Evolutionary conservation across 208 protist genomes (phyloP), one percentile per base, ranked within the genome.

Genomic region (Blechomonas ayalai): DNA sequence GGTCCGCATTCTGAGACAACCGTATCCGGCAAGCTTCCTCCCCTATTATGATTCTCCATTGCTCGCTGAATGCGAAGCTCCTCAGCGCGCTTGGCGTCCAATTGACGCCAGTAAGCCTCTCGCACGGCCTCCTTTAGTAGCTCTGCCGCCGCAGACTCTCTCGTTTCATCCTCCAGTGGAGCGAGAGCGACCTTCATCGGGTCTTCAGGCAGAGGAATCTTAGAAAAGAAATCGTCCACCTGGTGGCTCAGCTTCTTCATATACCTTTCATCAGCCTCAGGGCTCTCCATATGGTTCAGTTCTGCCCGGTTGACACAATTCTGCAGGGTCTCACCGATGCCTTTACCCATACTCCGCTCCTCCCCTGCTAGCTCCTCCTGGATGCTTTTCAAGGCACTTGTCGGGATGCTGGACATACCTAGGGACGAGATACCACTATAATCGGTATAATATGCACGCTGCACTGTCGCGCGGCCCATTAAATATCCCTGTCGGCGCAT

Each of bases 251-350:
- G 44, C 18, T 65, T 63, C 26, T 64, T 61, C 7, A 67, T 9
- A 40, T 84, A 81, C 19, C 61, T 52, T 3, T 55, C 61, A 47
- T 94, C 85, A 3, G 66, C 68, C 47, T 90, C 75, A 0, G 85
- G 81, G 59, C 81, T 87, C 38, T 94, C 81, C 60, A 94, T 79
- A 54, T 94, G 85, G 26, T 74, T 72, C 32, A 93, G 59, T 38
- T 84, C 75, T 4, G 72, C 62, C 3, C 55, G 49, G 19, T 65
- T 28, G 33, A 85, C 51, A 39, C 55, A 79, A 46, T 67, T 80
- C 19, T 57, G 54, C 48, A 78, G 59, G 10, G 64, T 76, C 33
- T 84, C 69, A 4, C 65, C 72, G 8, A 84, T 69, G 2, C 73
- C 52, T 4, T 65, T 50, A 22, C 58, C 53, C 3, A 66, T 49